Conservation (phyloP, 768 basidiomycete species). For the Hygrocybe punicea region DNA sequence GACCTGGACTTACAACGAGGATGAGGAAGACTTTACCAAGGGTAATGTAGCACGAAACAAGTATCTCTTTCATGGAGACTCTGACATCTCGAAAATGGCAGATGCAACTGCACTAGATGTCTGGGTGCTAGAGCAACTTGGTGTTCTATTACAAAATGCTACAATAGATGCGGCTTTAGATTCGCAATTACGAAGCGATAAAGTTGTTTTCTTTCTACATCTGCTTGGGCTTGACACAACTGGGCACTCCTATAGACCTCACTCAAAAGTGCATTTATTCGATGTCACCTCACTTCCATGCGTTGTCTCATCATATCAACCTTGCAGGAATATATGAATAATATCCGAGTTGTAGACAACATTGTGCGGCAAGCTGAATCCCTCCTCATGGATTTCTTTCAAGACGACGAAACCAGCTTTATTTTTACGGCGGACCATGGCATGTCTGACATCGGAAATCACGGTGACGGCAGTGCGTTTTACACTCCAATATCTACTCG, state of each 20-base stretch:
- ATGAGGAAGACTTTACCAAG: conserved; percentile 84
- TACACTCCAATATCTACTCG: neutral
- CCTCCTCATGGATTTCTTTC: conserved; percentile 61
- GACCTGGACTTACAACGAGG: conserved; percentile 73
- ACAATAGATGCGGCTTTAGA: conserved; percentile 49
- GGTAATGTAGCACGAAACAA: conserved; percentile 36
- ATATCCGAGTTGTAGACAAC: conserved; percentile 73
- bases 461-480: conserved; percentile 73
- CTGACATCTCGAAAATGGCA: conserved; percentile 20
- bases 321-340: conserved; percentile 79
- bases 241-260: conserved; percentile 81
- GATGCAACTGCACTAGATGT: conserved; percentile 75
- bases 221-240: conserved; percentile 83
- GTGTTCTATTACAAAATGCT: conserved; percentile 58
- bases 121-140: conserved; percentile 77
- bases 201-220: conserved; percentile 79
- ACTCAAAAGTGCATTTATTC: conserved; percentile 54
- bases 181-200: conserved; percentile 49
- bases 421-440: conserved; percentile 89
- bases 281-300: neutral
- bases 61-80: neutral
- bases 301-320: neutral
- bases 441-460: conserved; percentile 85
- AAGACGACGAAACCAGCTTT: conserved; percentile 66
- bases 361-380: conserved; percentile 66